A percentile compares a stretch with the other conserved stretches of the same genome.
Conservation (phyloP, 2,329 filamentous ascomycete genomes). For the Ampelomyces quisqualis region DNA sequence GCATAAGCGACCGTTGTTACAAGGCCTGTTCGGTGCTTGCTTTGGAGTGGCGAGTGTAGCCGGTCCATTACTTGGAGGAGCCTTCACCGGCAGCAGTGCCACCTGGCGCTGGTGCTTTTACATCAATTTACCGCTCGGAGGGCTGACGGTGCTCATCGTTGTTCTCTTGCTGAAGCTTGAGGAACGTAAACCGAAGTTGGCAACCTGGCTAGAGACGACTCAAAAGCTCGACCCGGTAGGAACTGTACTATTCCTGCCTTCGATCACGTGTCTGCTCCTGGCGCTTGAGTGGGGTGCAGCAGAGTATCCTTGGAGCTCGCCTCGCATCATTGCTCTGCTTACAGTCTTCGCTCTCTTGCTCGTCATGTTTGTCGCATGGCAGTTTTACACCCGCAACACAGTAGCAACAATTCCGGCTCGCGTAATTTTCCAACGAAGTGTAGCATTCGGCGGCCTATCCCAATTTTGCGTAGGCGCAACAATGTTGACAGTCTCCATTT, state of each 20-base stretch:
- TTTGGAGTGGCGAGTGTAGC: constrained; percentile 45
- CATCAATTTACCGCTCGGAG: constrained; percentile 57
- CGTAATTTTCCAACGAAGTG: constrained; percentile 46
- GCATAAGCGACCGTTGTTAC: constrained; percentile 46
- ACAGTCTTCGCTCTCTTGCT: constrained; percentile 45
- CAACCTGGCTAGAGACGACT: constrained; percentile 34
- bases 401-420: constrained; percentile 48
- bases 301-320: constrained; percentile 47
- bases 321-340: constrained; percentile 46
- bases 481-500: constrained; percentile 44
- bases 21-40: constrained; percentile 45
- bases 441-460: constrained; percentile 44
- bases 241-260: constrained; percentile 45
- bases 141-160: constrained; percentile 41
- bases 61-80: constrained; percentile 49
- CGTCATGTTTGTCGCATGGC: constrained; percentile 42
- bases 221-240: constrained; percentile 48
- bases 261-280: constrained; percentile 49
- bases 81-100: constrained; percentile 44
- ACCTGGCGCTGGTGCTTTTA: constrained; percentile 51
- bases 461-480: constrained; percentile 45
- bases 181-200: constrained; percentile 33
- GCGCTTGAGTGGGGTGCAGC: constrained; percentile 53
- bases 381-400: constrained; percentile 42
- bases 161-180: constrained; percentile 38